A percentile compares a stretch with the other conserved stretches of the same genome.
Conservation (phyloP, 352 stramenopile genomes). For the Phytophthora meadii region DNA sequence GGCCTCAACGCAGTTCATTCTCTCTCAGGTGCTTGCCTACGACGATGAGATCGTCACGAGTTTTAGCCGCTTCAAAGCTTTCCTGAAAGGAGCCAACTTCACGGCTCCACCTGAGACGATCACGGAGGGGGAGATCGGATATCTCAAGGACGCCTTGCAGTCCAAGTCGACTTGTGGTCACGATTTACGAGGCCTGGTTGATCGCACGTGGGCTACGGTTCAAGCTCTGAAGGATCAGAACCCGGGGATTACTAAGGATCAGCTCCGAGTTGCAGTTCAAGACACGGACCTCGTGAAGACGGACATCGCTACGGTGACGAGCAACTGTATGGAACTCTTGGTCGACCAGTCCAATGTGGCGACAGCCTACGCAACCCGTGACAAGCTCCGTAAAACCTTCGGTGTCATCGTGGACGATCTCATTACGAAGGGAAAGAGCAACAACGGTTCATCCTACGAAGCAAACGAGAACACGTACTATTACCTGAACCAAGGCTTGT, state of each 20-base stretch:
- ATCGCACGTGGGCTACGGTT: constrained; percentile 28
- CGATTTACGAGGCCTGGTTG: constrained; percentile 29
- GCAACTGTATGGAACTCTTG: constrained; percentile 40
- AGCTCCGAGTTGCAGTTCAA: constrained; percentile 35
- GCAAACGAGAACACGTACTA: constrained; percentile 23
- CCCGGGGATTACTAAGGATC: constrained; percentile 28
- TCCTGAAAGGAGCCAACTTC: constrained; percentile 35
- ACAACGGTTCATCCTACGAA: constrained; percentile 28
- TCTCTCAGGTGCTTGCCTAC: constrained; percentile 25
- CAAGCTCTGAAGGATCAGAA: constrained; percentile 26
- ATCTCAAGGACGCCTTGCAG: constrained; percentile 29
- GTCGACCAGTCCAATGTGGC: constrained; percentile 25
- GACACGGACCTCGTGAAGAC: constrained; percentile 41
- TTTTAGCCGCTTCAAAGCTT: constrained; percentile 26
- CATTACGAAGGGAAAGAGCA: constrained; percentile 24
- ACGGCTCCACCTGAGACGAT: constrained; percentile 22
- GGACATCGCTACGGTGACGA: constrained; percentile 40
- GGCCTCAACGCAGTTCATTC: constrained; percentile 22
- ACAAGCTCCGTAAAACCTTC: constrained; percentile 36
- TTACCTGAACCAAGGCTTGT: constrained; percentile 21
- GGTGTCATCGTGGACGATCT: constrained; percentile 34
- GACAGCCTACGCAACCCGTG: constrained; percentile 29
- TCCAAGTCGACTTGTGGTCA: constrained; percentile 39
- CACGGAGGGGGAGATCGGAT: constrained; percentile 33
- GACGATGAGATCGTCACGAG: constrained; percentile 27